Evolutionary conservation across 257 asterid species (phyloP), one percentile per base, ranked within the genome.

Genomic region (Penstemon barbatus): DNA sequence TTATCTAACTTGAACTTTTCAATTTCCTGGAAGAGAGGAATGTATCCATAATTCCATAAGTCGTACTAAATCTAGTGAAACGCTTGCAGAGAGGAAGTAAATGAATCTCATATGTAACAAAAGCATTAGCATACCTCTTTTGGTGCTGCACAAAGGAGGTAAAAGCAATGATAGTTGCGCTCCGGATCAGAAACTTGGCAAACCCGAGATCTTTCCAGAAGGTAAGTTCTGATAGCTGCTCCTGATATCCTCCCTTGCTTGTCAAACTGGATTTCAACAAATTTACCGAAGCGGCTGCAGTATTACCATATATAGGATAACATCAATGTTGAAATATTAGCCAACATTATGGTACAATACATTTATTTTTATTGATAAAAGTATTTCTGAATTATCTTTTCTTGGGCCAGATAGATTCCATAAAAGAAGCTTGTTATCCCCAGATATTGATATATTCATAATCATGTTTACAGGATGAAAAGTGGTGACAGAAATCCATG

Each of bases 181-280:
- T 92, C 98, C 40, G 97, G 97, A 77, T 90, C 96, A 70, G 97
- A 90, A 71, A 92, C 72, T 86, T 92, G 98, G 86, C 97, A 90
- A 74, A 92, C 98, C 69, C 98, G 95, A 58, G 98, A 92, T 85
- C 98, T 82, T 78, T 90, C 98, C 48, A 92, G 98, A 78, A 92
- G 98, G 81, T 92, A 92, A 65, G 98, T 92, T 78, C 98, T 88
- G 75, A 92, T 85, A 60, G 98, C 97, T 54, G 98, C 98, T 79
- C 98, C 98, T 13, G 98, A 92, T 80, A 92, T 92, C 83, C 96
- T 88, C 84, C 98, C 98, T 46, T 88, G 92, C 76, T 90, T 92
- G 81, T 92, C 97, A 79, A 90, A 92, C 80, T 92, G 98, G 78
- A 92, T 90, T 91, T 92, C 98, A 66, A 92, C 98, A 77, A 92